Evolutionary conservation across 1,139 yeast species (phyloP), one percentile per base, ranked within the genome.

Genomic region (Geotrichum histeridarum): DNA sequence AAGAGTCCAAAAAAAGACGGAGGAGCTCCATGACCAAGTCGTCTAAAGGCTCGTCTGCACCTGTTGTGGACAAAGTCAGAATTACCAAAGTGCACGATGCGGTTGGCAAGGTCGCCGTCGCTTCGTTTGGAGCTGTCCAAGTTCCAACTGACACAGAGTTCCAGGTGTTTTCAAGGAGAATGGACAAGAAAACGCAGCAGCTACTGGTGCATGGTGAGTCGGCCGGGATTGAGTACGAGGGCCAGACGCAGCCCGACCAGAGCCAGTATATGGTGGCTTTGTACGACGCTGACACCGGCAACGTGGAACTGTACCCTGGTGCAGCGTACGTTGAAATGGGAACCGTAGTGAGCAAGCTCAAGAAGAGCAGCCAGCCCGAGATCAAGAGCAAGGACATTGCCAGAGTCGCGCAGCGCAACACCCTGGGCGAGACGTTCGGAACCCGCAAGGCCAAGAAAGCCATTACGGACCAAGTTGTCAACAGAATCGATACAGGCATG

Each of bases 401-500:
- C 82, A 83, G 58, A 61, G 70, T 76, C 42, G 74, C 76, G 12
- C 88, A 86, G 71, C 79, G 96, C 68, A 86, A 80, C 60, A 87
- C 88, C 2, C 78, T 93, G 65, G 99, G 99, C 67, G 93, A 89
- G 71, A 94, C 95, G 1, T 93, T 93, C 63, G 99, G 99, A 78
- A 91, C 99, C 58, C 89, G 88, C 73, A 91, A 84, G 73, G 97
- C 98, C 58, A 91, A 89, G 73, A 86, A 88, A 65, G 95, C 96
- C 39, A 87, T 94, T 67, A 76, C 81, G 51, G 91, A 85, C 68
- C 71, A 83, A 66, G 94, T 85, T 67, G 81, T 86, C 70, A 93
- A 93, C 72, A 79, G 86, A 66, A 84, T 93, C 67, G 97, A 93
- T 68, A 79, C 96, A 1, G 94, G 82, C 50, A 82, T 83, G 70